phyloP scores from a whole-genome alignment of 768 basidiomycete species.

The Amanita pallidorosea region DNA sequence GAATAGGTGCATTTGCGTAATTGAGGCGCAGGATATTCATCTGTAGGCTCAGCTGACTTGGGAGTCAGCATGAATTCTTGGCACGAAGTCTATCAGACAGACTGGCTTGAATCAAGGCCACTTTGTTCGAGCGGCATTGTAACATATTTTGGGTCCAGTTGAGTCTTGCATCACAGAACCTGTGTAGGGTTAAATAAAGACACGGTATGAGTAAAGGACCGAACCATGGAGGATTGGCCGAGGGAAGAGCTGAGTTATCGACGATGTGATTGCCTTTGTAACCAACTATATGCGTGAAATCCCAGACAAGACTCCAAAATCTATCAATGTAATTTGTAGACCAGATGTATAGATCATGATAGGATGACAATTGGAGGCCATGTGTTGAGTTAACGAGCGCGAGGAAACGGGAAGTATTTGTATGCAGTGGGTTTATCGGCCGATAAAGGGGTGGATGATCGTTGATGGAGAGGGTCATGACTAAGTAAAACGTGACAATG shows the following conservation, averaged over 20 bases:
- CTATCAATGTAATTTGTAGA: conserved; percentile 44
- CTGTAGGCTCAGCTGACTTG: conserved; percentile 48
- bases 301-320: conserved; percentile 75
- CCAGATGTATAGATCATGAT: conserved; percentile 60
- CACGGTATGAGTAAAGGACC: conserved; percentile 7
- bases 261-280: conserved; percentile 52
- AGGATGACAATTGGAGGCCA: conserved; percentile 34
- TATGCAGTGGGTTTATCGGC: conserved; percentile 28
- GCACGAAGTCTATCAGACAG: conserved; percentile 18
- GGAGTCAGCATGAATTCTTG: conserved; percentile 9
- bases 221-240: conserved; percentile 60
- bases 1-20: conserved; percentile 41
- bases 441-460: conserved; percentile 27
- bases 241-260: conserved; percentile 39
- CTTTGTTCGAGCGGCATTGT: conserved; percentile 41
- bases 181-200: conserved; percentile 12
- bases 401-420: conserved; percentile 41
- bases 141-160: conserved; percentile 85
- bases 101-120: conserved; percentile 66
- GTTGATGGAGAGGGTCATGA: not conserved
- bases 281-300: conserved; percentile 49
- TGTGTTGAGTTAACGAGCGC: conserved; percentile 37
- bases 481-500: not conserved
- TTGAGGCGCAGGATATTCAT: conserved; percentile 30
- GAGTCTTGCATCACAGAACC: conserved; percentile 47